These are phyloP conservation scores for Davidsoniella neocaledoniae DNA, from an alignment of 2,329 filamentous ascomycete species.

Conservation along the genomic window DNA sequence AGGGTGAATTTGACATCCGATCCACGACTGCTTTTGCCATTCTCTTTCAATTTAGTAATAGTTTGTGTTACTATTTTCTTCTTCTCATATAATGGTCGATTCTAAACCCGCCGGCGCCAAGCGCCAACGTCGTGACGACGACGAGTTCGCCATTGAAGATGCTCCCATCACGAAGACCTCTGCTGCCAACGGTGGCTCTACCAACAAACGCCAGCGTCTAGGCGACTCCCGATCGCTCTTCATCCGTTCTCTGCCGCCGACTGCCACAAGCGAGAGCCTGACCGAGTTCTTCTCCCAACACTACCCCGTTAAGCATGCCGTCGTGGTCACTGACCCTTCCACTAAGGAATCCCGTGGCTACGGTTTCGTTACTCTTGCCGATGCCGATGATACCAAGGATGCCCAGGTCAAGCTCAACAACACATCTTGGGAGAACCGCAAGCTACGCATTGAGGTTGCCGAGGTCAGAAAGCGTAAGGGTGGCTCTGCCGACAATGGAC, in stretches of 20 bases:
- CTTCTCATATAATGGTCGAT: constrained; percentile 16
- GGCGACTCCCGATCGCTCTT: constrained; percentile 63
- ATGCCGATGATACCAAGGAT: constrained; percentile 72
- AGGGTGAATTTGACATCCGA: constrained; percentile 3
- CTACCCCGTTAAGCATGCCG: constrained; percentile 88
- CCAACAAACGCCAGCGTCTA: constrained; percentile 38
- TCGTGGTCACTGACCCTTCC: constrained; percentile 70
- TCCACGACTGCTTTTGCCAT: constrained; percentile 5
- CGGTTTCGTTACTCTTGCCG: constrained; percentile 93
- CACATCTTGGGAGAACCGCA: constrained; percentile 58
- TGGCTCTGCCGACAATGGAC: constrained; percentile 20
- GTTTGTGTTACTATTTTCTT: background rate
- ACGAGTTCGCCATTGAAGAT: constrained; percentile 21
- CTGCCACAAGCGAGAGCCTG: constrained; percentile 64
- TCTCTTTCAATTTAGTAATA: background rate
- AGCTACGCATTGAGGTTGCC: constrained; percentile 73
- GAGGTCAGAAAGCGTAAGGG: constrained; percentile 60
- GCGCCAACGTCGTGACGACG: constrained; percentile 17
- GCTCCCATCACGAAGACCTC: constrained; percentile 18
- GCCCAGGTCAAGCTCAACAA: constrained; percentile 73
- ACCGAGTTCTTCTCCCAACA: constrained; percentile 86
- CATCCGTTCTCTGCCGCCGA: constrained; percentile 67
- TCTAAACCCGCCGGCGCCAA: constrained; percentile 20
- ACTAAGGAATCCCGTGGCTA: constrained; percentile 84
- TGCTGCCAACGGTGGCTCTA: constrained; percentile 15